These are phyloP conservation scores for Marasmius sp. DNA, from an alignment of 1,284 basidiomycete species.

Conservation along the genomic window DNA sequence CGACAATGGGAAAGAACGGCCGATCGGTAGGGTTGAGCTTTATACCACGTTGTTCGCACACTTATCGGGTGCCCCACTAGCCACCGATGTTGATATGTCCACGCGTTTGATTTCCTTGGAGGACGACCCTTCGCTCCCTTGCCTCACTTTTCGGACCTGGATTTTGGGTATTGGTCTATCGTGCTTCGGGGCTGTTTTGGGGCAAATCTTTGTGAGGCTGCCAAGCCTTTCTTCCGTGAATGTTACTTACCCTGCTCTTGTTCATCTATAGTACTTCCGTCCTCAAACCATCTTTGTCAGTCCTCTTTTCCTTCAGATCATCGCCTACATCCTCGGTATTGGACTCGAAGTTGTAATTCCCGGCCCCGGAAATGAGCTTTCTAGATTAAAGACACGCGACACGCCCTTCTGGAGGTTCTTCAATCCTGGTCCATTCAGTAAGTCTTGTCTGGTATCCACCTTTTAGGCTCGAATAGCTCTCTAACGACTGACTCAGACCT, in stretches of 20 bases:
- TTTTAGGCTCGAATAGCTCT: constrained; percentile 28
- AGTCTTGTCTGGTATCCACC: constrained; percentile 30
- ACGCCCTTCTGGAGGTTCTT: constrained; percentile 42
- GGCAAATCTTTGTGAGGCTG: constrained; percentile 23
- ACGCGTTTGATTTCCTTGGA: constrained; percentile 52
- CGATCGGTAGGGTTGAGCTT: constrained; percentile 27
- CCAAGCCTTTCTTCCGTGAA: constrained; percentile 11
- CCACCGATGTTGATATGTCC: constrained; percentile 36
- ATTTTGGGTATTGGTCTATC: constrained; percentile 63
- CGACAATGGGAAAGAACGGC: constrained; percentile 9
- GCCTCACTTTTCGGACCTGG: constrained; percentile 58
- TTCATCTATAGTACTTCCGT: constrained; percentile 42
- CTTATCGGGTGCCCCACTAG: constrained; percentile 32
- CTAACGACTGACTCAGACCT: constrained; percentile 30
- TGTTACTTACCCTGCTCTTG: constrained; percentile 3
- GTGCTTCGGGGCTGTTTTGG: constrained; percentile 57
- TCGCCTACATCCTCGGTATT: constrained; percentile 40
- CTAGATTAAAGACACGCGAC: not conserved
- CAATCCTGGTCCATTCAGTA: constrained; percentile 46
- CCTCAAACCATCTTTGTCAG: constrained; percentile 51
- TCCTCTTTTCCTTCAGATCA: constrained; percentile 51
- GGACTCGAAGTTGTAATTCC: constrained; percentile 47
- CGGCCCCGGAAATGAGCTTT: constrained; percentile 29
- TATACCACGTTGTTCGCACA: constrained; percentile 34
- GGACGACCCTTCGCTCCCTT: constrained; percentile 56